A percentile compares a stretch with the other conserved stretches of the same genome.
Conservation (phyloP, 306 rosid genomes). For the Dryas octopetala region DNA sequence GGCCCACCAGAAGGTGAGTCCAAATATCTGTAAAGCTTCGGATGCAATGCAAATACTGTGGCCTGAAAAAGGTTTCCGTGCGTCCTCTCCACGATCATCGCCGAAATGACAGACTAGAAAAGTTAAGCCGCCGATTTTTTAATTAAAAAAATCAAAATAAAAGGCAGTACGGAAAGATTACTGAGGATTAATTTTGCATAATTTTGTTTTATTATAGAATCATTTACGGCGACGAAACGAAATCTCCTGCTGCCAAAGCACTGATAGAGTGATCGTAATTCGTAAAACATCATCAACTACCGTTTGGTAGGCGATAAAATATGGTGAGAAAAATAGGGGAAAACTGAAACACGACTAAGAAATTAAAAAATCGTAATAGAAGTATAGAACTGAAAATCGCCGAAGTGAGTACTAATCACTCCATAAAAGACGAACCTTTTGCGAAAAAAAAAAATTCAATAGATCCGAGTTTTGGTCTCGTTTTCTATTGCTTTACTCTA, state of each 20-base stretch:
- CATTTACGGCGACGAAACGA: background rate
- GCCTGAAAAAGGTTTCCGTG: background rate
- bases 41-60: background rate
- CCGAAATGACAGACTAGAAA: background rate
- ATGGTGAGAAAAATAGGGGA: background rate
- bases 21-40: conserved; percentile 9
- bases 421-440: background rate
- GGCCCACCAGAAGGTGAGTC: background rate
- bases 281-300: background rate
- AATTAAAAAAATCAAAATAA: background rate
- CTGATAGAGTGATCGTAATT: too few relatives aligned
- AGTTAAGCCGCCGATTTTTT: background rate
- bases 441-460: background rate
- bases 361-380: background rate
- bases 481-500: background rate
- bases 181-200: background rate
- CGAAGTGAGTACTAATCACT: background rate
- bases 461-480: background rate
- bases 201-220: background rate
- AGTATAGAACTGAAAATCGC: background rate
- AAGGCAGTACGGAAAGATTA: background rate
- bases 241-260: background rate
- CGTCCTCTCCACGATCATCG: conserved; percentile 2
- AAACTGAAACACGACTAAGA: background rate
- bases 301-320: conserved; percentile 9